Base-by-base conservation (phyloP, 2,329 filamentous ascomycete species). In the Trichoderma koningiopsis region DNA sequence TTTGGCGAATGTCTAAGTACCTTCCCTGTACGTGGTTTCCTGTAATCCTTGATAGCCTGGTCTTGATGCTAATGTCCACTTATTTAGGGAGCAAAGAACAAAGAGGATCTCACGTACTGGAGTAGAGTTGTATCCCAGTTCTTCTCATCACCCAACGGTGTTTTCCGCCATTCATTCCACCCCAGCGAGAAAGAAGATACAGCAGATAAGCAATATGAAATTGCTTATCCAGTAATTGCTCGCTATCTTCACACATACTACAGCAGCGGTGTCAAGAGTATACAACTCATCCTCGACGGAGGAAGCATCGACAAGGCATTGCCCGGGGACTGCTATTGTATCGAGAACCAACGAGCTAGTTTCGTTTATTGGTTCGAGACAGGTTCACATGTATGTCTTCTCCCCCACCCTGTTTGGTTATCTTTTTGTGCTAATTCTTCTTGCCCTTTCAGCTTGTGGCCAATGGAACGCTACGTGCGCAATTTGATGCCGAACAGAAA, bases 161-260 rank as follows among this genome's bases (percentile, higher is more conserved):
- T 93, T 10, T 90, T 97, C 76, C 88, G 94, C 53, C 89, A 95
- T 74, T 87, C 89, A 4, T 83, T 96, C 19, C 86, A 86, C 72
- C 82, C 86, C 56, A 82, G 87, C 24, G 84, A 86, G 13, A 81
- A 81, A 69, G 87, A 89, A 56, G 85, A 88, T 57, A 81, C 81
- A 43, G 84, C 83, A 22, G 87, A 91, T 68, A 97, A 96, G 82
- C 89, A 91, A 75, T 97, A 94, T 75, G 94, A 97, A 77, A 93
- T 98, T 60, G 88, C 91, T 3, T 92, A 88, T 70, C 88, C 94
- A 4, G 92, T 92, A 0, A 84, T 99, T 57, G 89, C 95, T 40
- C 89, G 95, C 75, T 98, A 96, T 79, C 97, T 97, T 78, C 89
- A 92, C 75, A 94, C 93, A 0, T 91, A 97, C 75, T 97, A 96